Evolutionary conservation across 2,329 filamentous ascomycete species (phyloP), one percentile per base, ranked within the genome.

Genomic region (Endoconidiophora laricicola): DNA sequence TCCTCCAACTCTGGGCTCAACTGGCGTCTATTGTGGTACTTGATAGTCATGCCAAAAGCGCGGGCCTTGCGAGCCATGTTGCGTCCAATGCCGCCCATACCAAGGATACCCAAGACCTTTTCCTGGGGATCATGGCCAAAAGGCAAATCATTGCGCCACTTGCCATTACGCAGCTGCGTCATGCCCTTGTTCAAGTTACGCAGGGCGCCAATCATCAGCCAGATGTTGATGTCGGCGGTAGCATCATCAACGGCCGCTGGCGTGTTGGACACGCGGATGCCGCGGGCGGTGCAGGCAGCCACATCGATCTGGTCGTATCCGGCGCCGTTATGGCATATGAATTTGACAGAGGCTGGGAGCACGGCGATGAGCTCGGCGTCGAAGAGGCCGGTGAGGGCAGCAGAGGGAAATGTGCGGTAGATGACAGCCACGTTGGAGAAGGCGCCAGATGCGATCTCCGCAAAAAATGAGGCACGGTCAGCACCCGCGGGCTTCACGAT

Each of bases 251-350:
- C 83, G 24, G 83, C 81, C 0, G 75, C 79, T n/a, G 85, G 86
- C 1, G 83, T 81, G 63, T 93, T 91, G 55, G 83, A 86, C 33
- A 94, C 82, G 40, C 69, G 72, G 55, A 93, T 73, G 22, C 69
- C 68, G 48, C 76, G 77, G 1, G 69, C 68, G 7, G 78, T 81
- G 68, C 84, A 90, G 38, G 82, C 81, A 44, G 73, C 62, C 6
- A 88, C 70, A 62, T 88, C 80, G 55, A 93, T 71, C 62, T 87
- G 81, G 63, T 94, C 86, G 65, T 94, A 94, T 37, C 87, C 87
- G 50, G 86, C 84, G 54, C 84, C 80, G 56, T 78, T 78, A 61
- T 80, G 76, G 58, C 71, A 76, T 56, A 81, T 65, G 58, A 74
- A 81, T 54, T 66, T 66, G 41, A 80, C 62, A 14, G 66, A 69